Evolutionary conservation across 305 asterid genomes (phyloP), one percentile per base, ranked within the genome.

Genomic region (Fraxinus sp.): DNA sequence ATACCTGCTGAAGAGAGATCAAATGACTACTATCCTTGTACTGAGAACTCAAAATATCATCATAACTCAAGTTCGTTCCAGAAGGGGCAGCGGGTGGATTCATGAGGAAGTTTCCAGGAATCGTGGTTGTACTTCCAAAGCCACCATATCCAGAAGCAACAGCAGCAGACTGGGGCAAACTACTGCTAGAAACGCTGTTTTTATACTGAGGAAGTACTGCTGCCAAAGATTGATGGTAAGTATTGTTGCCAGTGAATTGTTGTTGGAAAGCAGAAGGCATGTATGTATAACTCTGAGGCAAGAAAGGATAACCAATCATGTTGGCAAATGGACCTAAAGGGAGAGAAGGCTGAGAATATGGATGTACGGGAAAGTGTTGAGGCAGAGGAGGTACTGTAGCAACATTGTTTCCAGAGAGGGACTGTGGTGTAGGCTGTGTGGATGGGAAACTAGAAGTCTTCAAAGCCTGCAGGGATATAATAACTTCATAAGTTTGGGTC

Each of bases 261-360:
- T 94, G 98, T 84, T 94, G 98, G 82, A 91, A 94, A 76, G 92
- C 97, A 68, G 96, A 89, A 26, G 98, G 98, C 92, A 92, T 39
- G 85, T 94, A 97, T 0, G 98, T 79, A 59, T 90, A 94, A 88
- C 97, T 92, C 89, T 92, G 99, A 30, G 94, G 94, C 91, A 97
- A 55, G 85, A 87, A 91, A 36, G 95, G 99, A 82, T 93, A 94
- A 85, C 97, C 88, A 28, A 97, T 87, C 95, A 94, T 91, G 87
- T 94, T 96, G 4, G 96, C 80, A 82, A 79, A 96, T 4, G 97
- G 97, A 28, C 97, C 96, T 88, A 94, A 79, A 80, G 95, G 97
- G 86, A 92, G 93, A 41, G 92, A 80, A 13, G 90, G 91, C 85
- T 96, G 99, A 28, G 98, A 84, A 85, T 91, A 94, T 55, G 97